Evolutionary conservation across 2,329 filamentous ascomycete species (phyloP), one percentile per base, ranked within the genome.

Genomic region (Purpureocillium lavendulum): DNA sequence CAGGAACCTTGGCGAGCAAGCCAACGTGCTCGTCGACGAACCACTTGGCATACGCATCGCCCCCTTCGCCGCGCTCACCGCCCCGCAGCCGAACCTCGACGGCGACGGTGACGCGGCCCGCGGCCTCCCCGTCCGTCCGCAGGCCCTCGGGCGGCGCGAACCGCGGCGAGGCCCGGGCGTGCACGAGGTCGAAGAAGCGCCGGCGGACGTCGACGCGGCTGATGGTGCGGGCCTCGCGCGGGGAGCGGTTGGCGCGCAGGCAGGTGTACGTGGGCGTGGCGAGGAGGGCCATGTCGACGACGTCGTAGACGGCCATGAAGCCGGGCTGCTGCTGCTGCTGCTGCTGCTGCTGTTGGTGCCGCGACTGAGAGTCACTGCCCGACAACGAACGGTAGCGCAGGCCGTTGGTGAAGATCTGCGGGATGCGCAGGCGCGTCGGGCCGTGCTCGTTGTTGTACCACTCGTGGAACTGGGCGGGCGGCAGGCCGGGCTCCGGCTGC

Each of bases 361-460:
- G 10, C 21, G 6, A 26, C 21, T n/a, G n/a, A n/a, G n/a, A n/a
- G n/a, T n/a, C 21, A 26, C 21, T 10, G 10, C 21, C 21, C 5
- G 21, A 26, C 6, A 10, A 26, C 6, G 84, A 82, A 18, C 71
- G 73, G 64, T 88, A 94, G 33, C 87, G 82, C 50, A 92, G 81
- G 42, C 87, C 87, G 58, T 87, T 92, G 49, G 65, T 58, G 56
- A 79, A 78, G 56, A 89, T 80, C 51, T 83, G 80, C 4, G 84
- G 77, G 12, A 94, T 66, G 36, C 86, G 82, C 7, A 94, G 74
- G 35, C 87, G 82, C 13, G 80, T 77, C 14, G 87, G 87, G 39
- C 87, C 87, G 64, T 94, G 87, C 66, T 94, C 87, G 61, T 88
- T 92, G 67, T 94, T 89, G 69, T 94, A 94, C 85, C 86, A 90